Percentiles rank a stretch among this genome's conserved stretches.
These are phyloP conservation scores for Rhizophora mangle DNA, from an alignment of 345 rosid genomes.

Conservation along the genomic window DNA sequence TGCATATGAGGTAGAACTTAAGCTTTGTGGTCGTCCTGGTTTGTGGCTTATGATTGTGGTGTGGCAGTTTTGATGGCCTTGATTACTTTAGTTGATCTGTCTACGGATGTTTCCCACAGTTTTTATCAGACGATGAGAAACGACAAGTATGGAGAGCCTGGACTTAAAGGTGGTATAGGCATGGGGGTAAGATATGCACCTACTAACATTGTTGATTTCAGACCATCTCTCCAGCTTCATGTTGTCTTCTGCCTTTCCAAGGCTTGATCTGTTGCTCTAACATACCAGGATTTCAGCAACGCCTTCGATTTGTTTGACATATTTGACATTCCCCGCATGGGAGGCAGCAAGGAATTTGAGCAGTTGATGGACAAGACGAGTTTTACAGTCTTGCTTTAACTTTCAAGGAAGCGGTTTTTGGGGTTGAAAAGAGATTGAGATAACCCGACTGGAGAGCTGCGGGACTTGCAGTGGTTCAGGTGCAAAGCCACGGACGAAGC, in stretches of 20 bases:
- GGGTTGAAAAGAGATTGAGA: constrained; percentile 90
- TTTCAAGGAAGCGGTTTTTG: constrained; percentile 95
- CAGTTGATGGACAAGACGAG: constrained; percentile 87
- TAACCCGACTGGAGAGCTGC: constrained; percentile 79
- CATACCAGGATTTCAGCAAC: constrained; percentile 82
- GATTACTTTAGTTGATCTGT: constrained; percentile 9
- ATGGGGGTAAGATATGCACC: constrained; percentile 68
- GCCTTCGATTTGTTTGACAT: constrained; percentile 90
- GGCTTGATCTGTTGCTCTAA: constrained; percentile 11
- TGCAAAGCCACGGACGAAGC: constrained; percentile 75
- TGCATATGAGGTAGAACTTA: constrained; percentile 79
- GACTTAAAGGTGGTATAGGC: constrained; percentile 94
- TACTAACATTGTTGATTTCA: constrained; percentile 1
- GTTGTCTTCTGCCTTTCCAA: constrained; percentile 12
- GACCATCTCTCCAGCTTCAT: not conserved
- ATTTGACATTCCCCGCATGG: constrained; percentile 61
- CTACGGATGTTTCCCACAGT: constrained; percentile 42
- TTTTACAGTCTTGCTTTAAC: constrained; percentile 68
- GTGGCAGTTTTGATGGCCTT: not conserved
- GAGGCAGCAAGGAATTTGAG: constrained; percentile 69
- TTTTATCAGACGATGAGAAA: constrained; percentile 92
- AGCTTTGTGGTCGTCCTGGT: constrained; percentile 12
- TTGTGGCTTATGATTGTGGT: constrained; percentile 5
- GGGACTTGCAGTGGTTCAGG: constrained; percentile 89
- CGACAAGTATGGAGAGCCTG: constrained; percentile 93